Conservation (phyloP, 129 eudicot species). For the Scalesia atractyloides region DNA sequence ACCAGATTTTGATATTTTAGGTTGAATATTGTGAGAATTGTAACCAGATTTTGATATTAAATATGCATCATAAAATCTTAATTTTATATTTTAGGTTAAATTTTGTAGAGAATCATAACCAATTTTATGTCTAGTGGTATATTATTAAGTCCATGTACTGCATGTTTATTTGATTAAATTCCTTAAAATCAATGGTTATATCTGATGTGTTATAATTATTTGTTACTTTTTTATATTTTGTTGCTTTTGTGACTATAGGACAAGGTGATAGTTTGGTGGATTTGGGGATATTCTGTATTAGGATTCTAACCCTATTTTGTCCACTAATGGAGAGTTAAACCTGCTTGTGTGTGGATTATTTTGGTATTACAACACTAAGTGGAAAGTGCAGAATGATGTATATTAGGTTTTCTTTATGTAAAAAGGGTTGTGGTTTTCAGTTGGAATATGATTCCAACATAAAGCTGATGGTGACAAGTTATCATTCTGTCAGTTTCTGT, state of each 20-base stretch:
- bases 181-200: conserved; percentile 8
- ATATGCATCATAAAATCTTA: neutral
- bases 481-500: neutral
- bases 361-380: neutral
- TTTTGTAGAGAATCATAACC: neutral
- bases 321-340: neutral
- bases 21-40: too few species aligned
- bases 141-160: neutral
- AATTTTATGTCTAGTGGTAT: neutral
- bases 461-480: conserved; percentile 17
- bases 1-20: too few species aligned
- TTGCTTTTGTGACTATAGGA: neutral
- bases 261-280: conserved; percentile 14
- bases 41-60: neutral
- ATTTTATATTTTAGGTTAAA: neutral
- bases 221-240: neutral
- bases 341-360: neutral
- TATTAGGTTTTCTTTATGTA: neutral
- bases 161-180: conserved; percentile 11
- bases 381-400: conserved; percentile 12
- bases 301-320: conserved; percentile 1
- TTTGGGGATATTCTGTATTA: neutral
- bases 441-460: conserved; percentile 16
- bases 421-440: neutral
- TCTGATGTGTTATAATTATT: conserved; percentile 5